A percentile compares a stretch with the other conserved stretches of the same genome.
Conservation (phyloP, 805 yeast genomes). For the Vanderwaltozyma yarrowii region DNA sequence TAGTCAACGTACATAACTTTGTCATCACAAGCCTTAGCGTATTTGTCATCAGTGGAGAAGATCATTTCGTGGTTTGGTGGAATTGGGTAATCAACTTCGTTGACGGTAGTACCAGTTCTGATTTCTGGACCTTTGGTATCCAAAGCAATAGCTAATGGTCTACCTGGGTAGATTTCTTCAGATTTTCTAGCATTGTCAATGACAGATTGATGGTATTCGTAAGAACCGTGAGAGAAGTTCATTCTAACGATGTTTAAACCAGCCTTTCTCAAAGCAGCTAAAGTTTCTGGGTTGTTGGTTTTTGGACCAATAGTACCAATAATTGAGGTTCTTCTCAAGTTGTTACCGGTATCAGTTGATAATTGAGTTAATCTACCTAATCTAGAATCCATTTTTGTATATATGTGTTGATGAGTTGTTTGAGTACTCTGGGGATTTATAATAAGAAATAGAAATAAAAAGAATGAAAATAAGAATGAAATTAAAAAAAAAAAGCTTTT, state of each 20-base stretch:
- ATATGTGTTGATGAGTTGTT: conserved; percentile 1
- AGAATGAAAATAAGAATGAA: not conserved
- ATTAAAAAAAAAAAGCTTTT: not conserved
- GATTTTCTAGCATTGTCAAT: conserved; percentile 94
- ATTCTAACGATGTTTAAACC: conserved; percentile 96
- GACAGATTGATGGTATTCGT: conserved; percentile 96
- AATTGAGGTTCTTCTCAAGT: conserved; percentile 88
- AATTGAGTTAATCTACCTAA: conserved; percentile 78
- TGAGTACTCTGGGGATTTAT: conserved; percentile 1
- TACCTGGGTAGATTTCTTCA: conserved; percentile 80
- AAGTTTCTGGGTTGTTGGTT: conserved; percentile 79
- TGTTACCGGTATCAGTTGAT: conserved; percentile 69
- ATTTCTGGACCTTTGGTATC: conserved; percentile 99
- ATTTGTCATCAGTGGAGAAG: conserved; percentile 83
- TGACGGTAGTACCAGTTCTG: conserved; percentile 92
- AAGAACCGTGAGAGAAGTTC: conserved; percentile 98
- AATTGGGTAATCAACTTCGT: conserved; percentile 73
- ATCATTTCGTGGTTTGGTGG: conserved; percentile 80
- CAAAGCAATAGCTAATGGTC: conserved; percentile 96
- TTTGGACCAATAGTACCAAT: conserved; percentile 99
- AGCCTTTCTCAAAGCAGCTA: conserved; percentile 86
- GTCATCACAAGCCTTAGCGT: conserved; percentile 63
- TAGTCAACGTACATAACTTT: conserved; percentile 84
- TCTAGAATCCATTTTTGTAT: conserved; percentile 31
- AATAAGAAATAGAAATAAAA: not conserved